Evolutionary conservation across 1,284 basidiomycete genomes (phyloP), one percentile per base, ranked within the genome.

Genomic region (Anthracocystis walkeri): DNA sequence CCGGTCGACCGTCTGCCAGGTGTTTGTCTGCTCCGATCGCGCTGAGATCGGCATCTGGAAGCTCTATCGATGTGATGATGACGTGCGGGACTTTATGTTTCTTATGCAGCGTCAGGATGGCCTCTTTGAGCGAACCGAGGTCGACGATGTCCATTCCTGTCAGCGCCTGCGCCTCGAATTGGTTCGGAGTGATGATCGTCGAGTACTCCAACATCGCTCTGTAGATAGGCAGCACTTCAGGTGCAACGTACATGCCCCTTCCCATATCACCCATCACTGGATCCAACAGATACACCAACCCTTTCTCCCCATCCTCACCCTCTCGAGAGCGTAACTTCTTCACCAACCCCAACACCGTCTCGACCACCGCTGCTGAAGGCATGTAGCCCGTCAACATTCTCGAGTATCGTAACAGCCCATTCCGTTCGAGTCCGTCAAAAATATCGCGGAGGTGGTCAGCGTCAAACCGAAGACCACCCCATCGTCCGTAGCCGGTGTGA

Each of bases 151-250:
- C 69, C 33, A 66, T 51, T 1, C 63, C 78, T 0, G 73, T 71
- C n/a, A 80, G 49, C 1, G 57, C 58, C 93, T 98, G 95, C 60
- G 93, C 92, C 87, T 99, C 97, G 77, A 96, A 99, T 89, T 95
- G 97, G 84, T 99, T 99, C 0, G 96, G 96, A 0, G 96, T 95
- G 75, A 97, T 96, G 62, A 98, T 91, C 0, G 92, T 93, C 1
- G 95, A 91, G 23, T 92, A 87, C 18, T 89, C 88, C 2, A 99
- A 88, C 86, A 99, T 90, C 20, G 84, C 79, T 56, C 91, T 90
- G 87, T 99, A 99, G 51, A 95, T 89, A 0, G 95, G 94, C 58
- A 99, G 89, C 6, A 95, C 94, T 73, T 93, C 91, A 12, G 91
- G 88, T 7, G 93, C 90, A 27, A 99, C 95, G 80, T 99, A 99